A percentile compares a stretch with the other conserved stretches of the same genome.
phyloP scores from a whole-genome alignment of 495 filamentous ascomycete species.

The Talaromyces nanjingensis region DNA sequence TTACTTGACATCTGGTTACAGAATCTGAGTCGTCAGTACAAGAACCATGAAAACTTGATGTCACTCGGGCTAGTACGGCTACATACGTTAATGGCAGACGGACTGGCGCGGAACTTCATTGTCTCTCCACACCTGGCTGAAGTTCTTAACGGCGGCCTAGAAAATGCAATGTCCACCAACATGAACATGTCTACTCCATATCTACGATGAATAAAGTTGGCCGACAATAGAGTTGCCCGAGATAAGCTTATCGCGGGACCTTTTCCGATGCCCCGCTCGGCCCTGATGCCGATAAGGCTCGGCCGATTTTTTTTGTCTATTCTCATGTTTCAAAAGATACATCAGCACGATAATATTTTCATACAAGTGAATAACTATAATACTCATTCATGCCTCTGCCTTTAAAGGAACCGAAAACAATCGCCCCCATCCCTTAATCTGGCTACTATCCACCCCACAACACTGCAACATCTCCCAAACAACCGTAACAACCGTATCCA shows the following conservation, averaged over 20 bases:
- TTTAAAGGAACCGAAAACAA: neutral
- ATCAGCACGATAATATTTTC: neutral
- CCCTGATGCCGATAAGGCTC: neutral
- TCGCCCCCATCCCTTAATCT: slow-evolving; percentile 5
- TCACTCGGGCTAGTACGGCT: slow-evolving; percentile 26
- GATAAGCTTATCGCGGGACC: neutral
- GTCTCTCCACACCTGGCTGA: neutral
- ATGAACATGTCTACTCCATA: neutral
- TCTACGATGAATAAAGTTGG: neutral
- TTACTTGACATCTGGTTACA: slow-evolving; percentile 29
- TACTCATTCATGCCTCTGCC: neutral
- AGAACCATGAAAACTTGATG: slow-evolving; percentile 20
- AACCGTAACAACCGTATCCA: slow-evolving; percentile 7
- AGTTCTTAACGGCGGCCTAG: neutral
- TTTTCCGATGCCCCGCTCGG: neutral
- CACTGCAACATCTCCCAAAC: slow-evolving; percentile 4
- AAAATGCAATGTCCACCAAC: neutral
- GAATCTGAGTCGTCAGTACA: slow-evolving; percentile 24
- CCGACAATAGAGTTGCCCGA: neutral
- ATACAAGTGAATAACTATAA: neutral
- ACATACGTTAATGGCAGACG: neutral
- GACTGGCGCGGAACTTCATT: neutral
- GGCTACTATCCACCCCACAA: neutral
- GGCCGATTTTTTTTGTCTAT: too few relatives aligned
- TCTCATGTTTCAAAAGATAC: too few relatives aligned